These are phyloP conservation scores for Tetrapisispora nanseiensis DNA, from an alignment of 805 yeast species.

Conservation along the genomic window DNA sequence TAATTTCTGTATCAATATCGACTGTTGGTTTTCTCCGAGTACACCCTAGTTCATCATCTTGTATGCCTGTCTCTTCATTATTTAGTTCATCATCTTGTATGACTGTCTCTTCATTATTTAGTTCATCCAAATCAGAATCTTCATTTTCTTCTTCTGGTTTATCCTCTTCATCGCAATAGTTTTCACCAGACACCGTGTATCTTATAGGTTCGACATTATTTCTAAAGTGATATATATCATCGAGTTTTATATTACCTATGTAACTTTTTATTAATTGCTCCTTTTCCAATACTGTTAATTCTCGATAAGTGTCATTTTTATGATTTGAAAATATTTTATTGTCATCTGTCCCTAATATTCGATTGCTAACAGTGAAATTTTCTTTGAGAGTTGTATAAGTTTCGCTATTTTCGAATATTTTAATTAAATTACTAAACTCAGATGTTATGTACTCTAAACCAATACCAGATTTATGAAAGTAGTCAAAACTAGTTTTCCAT, in stretches of 20 bases:
- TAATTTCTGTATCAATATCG: too few relatives aligned
- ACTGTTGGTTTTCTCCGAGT: too few relatives aligned
- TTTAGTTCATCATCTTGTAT: too few relatives aligned
- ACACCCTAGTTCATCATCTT: too few relatives aligned
- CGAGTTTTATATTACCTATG: background rate
- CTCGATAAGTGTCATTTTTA: background rate
- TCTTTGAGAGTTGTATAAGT: background rate
- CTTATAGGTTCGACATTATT: background rate
- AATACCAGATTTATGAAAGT: background rate
- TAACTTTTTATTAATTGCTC: background rate
- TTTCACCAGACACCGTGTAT: too few relatives aligned
- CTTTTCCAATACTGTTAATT: background rate
- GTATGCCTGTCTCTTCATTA: background rate
- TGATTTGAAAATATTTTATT: background rate
- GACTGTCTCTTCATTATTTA: background rate
- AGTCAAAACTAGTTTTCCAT: background rate
- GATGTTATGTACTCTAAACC: too few relatives aligned
- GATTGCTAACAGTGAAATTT: too few relatives aligned
- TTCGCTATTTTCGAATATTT: background rate
- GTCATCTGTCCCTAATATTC: background rate
- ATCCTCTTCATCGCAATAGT: background rate
- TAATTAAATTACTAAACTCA: background rate
- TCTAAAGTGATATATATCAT: background rate
- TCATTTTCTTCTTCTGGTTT: background rate
- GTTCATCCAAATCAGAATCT: background rate